Evolutionary conservation across 768 basidiomycete species (phyloP).

Genomic region (Rubroboletus pulcherrimus): DNA sequence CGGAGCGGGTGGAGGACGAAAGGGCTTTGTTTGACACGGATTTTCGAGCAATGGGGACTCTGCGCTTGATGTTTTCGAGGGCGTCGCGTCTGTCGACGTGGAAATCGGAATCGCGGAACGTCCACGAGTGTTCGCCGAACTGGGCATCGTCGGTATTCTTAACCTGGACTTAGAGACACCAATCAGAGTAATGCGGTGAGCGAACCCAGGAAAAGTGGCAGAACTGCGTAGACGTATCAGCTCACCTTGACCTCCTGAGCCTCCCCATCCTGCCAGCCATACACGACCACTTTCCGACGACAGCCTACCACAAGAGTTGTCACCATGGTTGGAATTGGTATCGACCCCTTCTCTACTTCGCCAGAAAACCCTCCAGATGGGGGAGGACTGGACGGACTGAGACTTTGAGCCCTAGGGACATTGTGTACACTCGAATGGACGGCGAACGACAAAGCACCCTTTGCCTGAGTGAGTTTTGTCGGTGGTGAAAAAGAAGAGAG

Average conservation of each 20-base stretch:
- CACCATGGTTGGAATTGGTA: too few relatives aligned
- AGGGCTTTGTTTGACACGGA: constrained; percentile 23
- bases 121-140: too few relatives aligned
- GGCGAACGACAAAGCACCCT: constrained; percentile 80
- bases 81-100: constrained; percentile 50
- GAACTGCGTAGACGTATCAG: too few relatives aligned
- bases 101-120: constrained; percentile 30
- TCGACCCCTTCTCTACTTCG: background rate
- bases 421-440: constrained; percentile 60
- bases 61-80: constrained; percentile 65
- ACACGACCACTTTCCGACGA: too few relatives aligned
- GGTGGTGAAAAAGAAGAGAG: constrained; percentile 69
- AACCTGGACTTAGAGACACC: too few relatives aligned
- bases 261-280: too few relatives aligned
- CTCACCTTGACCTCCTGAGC: too few relatives aligned
- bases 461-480: constrained; percentile 70
- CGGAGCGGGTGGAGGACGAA: constrained; percentile 25
- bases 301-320: too few relatives aligned
- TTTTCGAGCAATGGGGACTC: constrained; percentile 10
- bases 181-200: too few relatives aligned
- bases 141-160: too few relatives aligned
- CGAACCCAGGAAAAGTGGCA: too few relatives aligned
- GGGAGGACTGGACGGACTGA: constrained; percentile 11
- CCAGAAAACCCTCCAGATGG: constrained; percentile 7
- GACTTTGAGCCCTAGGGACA: constrained; percentile 26